Percentiles rank a stretch among this genome's conserved stretches.
Evolutionary conservation across 495 filamentous ascomycete genomes (phyloP).

Genomic region (Xanthoparmelia taractica): DNA sequence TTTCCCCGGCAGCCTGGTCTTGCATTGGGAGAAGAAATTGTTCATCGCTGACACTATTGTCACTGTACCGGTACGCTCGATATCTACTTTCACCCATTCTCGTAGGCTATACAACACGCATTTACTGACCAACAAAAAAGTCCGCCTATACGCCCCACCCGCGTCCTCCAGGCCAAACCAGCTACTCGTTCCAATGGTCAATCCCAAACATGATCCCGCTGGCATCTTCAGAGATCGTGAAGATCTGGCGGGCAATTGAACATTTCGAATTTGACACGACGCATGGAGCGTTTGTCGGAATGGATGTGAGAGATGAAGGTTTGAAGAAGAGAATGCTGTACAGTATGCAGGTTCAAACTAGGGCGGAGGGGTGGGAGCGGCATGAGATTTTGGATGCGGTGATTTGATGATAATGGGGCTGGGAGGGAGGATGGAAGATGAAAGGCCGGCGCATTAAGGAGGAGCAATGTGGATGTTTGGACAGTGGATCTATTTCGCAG

Average conservation of each 20-base stretch:
- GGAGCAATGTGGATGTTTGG: too few species aligned
- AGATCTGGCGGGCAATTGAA: constrained; percentile 41
- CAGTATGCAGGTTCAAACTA: constrained; percentile 65
- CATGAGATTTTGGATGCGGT: too few species aligned
- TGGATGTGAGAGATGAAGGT: constrained; percentile 48
- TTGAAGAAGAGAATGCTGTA: constrained; percentile 60
- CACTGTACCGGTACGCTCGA: constrained; percentile 51
- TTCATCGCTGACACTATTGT: constrained; percentile 66
- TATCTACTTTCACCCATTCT: too few species aligned
- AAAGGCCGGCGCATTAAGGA: too few species aligned
- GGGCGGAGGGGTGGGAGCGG: constrained; percentile 30
- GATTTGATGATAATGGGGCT: too few species aligned
- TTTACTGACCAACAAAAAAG: constrained; percentile 27
- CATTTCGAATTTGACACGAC: constrained; percentile 49
- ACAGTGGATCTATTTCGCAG: too few species aligned
- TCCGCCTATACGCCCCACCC: constrained; percentile 28
- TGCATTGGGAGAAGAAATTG: constrained; percentile 50
- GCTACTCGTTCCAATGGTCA: constrained; percentile 69
- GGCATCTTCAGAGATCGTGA: constrained; percentile 30
- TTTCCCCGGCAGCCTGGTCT: constrained; percentile 61
- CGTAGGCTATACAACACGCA: neutral
- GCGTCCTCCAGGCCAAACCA: constrained; percentile 49
- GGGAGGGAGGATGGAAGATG: too few species aligned
- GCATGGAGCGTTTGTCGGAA: constrained; percentile 55
- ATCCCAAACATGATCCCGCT: constrained; percentile 77